phyloP scores from a whole-genome alignment of 1,139 yeast genomes.

The Scheffersomyces titani region DNA sequence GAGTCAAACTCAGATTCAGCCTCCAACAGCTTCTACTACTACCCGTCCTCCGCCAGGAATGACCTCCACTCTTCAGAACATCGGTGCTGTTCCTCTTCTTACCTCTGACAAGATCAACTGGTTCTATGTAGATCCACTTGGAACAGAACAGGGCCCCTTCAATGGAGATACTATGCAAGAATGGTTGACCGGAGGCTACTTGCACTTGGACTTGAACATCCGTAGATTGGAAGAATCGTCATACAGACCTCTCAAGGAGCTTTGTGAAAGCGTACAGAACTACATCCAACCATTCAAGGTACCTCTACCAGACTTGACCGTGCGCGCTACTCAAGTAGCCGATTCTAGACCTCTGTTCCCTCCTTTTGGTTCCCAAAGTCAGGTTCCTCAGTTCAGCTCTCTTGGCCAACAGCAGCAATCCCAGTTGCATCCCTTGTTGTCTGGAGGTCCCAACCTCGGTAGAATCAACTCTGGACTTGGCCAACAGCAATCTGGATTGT shows the following conservation, averaged over 20 bases:
- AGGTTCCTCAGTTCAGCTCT: constrained; percentile 2
- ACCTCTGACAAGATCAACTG: constrained; percentile 53
- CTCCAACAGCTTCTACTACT: not conserved
- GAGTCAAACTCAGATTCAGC: not conserved
- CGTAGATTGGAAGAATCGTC: constrained; percentile 52
- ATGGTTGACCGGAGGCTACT: constrained; percentile 69
- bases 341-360: not conserved
- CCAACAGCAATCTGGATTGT: constrained; percentile 21
- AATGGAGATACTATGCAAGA: constrained; percentile 73
- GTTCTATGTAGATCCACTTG: constrained; percentile 72
- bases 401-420: constrained; percentile 10
- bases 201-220: constrained; percentile 55
- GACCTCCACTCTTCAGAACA: constrained; percentile 4
- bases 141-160: constrained; percentile 81
- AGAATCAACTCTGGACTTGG: constrained; percentile 20
- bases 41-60: constrained; percentile 23
- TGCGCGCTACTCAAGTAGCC: constrained; percentile 1
- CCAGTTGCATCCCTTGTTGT: constrained; percentile 24
- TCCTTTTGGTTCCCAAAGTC: constrained; percentile 8
- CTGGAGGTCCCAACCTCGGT: constrained; percentile 24
- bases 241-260: constrained; percentile 45
- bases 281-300: constrained; percentile 60
- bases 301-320: constrained; percentile 35
- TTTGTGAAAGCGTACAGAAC: constrained; percentile 50
- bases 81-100: constrained; percentile 14